These are phyloP conservation scores for Gremmenia infestans DNA, from an alignment of 2,329 filamentous ascomycete species.

Conservation along the genomic window DNA sequence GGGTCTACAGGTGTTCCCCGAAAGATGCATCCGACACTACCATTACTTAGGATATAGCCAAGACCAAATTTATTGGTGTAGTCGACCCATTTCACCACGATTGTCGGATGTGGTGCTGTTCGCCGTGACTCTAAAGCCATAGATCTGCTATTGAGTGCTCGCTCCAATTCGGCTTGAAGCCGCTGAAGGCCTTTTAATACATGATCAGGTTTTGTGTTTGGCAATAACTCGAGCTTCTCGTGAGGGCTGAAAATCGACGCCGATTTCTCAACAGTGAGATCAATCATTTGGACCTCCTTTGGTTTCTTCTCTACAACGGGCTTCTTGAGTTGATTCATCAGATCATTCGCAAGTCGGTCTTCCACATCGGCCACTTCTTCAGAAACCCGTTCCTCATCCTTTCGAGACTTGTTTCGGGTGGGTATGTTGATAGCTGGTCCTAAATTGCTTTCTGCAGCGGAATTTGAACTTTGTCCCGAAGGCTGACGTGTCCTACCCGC, in stretches of 20 bases:
- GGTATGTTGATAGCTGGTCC: neutral
- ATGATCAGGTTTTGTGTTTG: conserved; percentile 51
- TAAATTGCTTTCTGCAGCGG: neutral
- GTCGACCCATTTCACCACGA: conserved; percentile 79
- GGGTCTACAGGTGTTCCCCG: conserved; percentile 46
- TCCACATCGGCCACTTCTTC: conserved; percentile 26
- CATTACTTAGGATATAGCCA: conserved; percentile 78
- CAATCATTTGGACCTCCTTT: conserved; percentile 27
- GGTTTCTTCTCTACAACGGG: conserved; percentile 19
- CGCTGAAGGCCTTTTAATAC: conserved; percentile 51
- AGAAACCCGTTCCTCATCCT: conserved; percentile 12
- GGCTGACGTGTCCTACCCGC: conserved; percentile 17
- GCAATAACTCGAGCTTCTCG: conserved; percentile 47
- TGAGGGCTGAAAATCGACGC: conserved; percentile 47
- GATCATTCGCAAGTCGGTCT: conserved; percentile 27
- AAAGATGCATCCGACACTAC: conserved; percentile 67
- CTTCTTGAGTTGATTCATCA: conserved; percentile 25
- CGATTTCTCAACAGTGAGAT: conserved; percentile 35
- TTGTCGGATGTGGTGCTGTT: conserved; percentile 52
- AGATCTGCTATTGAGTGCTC: conserved; percentile 57
- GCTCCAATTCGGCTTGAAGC: conserved; percentile 56
- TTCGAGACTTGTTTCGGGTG: conserved; percentile 10
- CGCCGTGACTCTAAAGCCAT: conserved; percentile 56
- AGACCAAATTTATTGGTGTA: conserved; percentile 84
- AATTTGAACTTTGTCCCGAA: neutral